Base-by-base conservation (phyloP, 2,329 filamentous ascomycete species). In the Ceratocystis eucalypticola region DNA sequence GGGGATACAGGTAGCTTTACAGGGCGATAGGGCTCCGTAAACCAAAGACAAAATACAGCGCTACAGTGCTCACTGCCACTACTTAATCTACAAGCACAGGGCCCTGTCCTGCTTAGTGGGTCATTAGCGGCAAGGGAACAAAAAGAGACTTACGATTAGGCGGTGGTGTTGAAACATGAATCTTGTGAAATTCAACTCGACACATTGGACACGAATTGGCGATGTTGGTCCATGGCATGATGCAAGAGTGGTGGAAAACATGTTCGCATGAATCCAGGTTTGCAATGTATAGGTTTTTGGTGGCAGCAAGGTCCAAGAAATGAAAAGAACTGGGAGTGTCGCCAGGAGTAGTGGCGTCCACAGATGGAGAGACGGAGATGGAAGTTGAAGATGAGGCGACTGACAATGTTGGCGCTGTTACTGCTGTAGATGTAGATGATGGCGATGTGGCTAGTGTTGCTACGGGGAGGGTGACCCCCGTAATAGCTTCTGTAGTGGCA, bases 141-240 rank as follows among this genome's bases (percentile, higher is more conserved):
- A 22, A 57, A 37, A 33, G 46, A 48, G 44, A 67, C 84, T 77
- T 83, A 94, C 91, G 90, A 80, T 90, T 88, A 72, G 91, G 65
- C 78, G 71, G 82, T 84, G 62, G 66, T 37, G 62, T 67, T 28
- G 61, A 63, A 69, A 99, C 86, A 74, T 94, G 86, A 70, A 99
- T 92, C 71, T 88, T 79, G 76, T 97, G 93, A 79, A 99, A 97
- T 69, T 83, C 85, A 72, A 90, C 88, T 71, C 94, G 89, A 77
- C 94, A 99, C 75, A 99, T 96, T 59, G 94, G 94, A 76, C 94
- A 99, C 74, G 92, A 96, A 77, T 97, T 99, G 70, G 94, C 93
- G 75, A 95, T 88, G 77, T 95, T 90, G 59, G 93, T 91, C 94
- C 94, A 99, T 71, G 91, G 90, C 71, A 88, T 88, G 71, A 99